Evolutionary conservation across 2,329 filamentous ascomycete genomes (phyloP).

Genomic region (Lachnellula suecica): DNA sequence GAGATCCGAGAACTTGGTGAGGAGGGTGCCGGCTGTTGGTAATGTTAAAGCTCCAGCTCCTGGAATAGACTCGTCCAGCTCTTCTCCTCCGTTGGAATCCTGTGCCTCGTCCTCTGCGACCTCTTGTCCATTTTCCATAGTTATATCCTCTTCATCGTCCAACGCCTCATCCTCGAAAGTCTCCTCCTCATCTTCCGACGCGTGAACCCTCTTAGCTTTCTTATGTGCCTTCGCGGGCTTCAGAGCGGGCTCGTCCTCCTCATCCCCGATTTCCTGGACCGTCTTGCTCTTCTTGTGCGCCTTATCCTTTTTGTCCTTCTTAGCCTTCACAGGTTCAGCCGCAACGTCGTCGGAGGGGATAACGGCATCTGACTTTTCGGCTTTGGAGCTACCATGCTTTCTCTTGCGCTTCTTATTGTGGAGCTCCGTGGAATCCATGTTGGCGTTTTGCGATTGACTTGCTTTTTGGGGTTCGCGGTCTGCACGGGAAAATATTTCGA

Average conservation of each 20-base stretch:
- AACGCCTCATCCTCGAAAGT: constrained; percentile 28
- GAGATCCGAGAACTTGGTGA: constrained; percentile 50
- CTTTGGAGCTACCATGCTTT: constrained; percentile 29
- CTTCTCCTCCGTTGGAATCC: constrained; percentile 13
- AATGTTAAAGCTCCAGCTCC: constrained; percentile 23
- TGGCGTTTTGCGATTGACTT: constrained; percentile 1
- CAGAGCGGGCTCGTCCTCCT: constrained; percentile 18
- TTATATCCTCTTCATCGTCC: constrained; percentile 31
- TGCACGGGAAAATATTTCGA: constrained; percentile 9
- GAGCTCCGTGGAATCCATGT: constrained; percentile 28
- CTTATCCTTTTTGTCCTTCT: constrained; percentile 28
- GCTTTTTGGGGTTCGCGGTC: neutral
- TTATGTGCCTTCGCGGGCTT: constrained; percentile 24
- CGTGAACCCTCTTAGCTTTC: constrained; percentile 39
- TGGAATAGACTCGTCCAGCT: constrained; percentile 18
- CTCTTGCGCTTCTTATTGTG: constrained; percentile 35
- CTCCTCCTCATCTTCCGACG: constrained; percentile 29
- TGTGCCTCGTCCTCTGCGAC: constrained; percentile 17
- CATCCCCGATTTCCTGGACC: constrained; percentile 29
- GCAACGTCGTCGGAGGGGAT: constrained; percentile 10
- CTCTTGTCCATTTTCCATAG: constrained; percentile 25
- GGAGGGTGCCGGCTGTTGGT: constrained; percentile 17
- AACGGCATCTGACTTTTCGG: constrained; percentile 13
- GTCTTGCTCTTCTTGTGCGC: constrained; percentile 38
- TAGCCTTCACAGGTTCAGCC: constrained; percentile 28